phyloP scores from a whole-genome alignment of 768 basidiomycete genomes.

The Antrodiella citrinella region DNA sequence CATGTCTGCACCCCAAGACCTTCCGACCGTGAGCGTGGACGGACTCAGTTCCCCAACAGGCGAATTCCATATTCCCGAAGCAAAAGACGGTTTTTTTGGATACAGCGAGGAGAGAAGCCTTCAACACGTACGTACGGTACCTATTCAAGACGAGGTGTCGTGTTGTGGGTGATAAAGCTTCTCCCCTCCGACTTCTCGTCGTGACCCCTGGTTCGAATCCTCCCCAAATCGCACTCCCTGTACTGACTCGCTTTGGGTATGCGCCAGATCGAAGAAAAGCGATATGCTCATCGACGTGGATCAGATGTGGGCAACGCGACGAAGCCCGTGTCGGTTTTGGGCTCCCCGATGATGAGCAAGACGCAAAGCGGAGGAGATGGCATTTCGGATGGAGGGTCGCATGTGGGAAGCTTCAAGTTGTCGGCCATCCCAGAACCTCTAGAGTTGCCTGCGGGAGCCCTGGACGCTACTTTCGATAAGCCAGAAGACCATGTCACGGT shows the following conservation, averaged over 20 bases:
- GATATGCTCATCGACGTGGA: conserved; percentile 53
- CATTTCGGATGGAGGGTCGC: conserved; percentile 21
- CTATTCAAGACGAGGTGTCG: neutral
- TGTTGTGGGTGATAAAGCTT: neutral
- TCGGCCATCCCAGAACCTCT: conserved; percentile 25
- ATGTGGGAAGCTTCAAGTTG: conserved; percentile 33
- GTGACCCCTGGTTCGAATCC: too few species aligned
- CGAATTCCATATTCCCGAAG: conserved; percentile 32
- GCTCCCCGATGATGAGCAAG: conserved; percentile 14
- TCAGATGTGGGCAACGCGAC: conserved; percentile 46
- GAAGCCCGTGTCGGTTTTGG: conserved; percentile 14
- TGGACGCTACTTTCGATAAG: neutral
- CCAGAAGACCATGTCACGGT: neutral
- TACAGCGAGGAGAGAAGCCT: conserved; percentile 74
- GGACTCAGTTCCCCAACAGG: conserved; percentile 17
- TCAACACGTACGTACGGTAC: conserved; percentile 48
- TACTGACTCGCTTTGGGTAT: conserved; percentile 1
- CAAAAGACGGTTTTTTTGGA: conserved; percentile 70
- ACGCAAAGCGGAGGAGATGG: neutral
- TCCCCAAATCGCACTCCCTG: too few species aligned
- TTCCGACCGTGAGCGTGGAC: neutral
- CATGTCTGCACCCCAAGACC: neutral
- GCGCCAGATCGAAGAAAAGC: conserved; percentile 77
- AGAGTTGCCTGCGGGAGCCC: neutral
- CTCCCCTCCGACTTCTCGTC: too few species aligned